A percentile compares a stretch with the other conserved stretches of the same genome.
Evolutionary conservation across 306 rosid genomes (phyloP).

Genomic region (Vigna mungo): DNA sequence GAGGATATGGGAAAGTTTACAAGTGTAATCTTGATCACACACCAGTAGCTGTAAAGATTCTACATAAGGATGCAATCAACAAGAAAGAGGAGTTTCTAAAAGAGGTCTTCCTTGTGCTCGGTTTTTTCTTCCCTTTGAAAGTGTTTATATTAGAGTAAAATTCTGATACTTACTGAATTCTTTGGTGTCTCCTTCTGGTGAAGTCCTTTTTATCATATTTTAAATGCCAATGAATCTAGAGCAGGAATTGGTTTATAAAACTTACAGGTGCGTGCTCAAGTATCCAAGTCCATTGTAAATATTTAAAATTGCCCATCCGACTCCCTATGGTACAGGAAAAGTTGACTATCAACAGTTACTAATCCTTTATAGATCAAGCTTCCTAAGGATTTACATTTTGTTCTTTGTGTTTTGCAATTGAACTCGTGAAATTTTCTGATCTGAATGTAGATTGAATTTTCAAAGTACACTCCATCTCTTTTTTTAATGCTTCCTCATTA

Average conservation of each 20-base stretch:
- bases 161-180: slow-evolving; percentile 41
- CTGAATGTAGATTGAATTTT: slow-evolving; percentile 28
- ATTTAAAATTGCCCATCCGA: slow-evolving; percentile 5
- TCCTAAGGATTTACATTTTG: slow-evolving; percentile 11
- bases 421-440: slow-evolving; percentile 29
- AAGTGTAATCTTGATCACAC: slow-evolving; percentile 91
- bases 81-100: slow-evolving; percentile 86
- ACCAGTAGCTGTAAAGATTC: slow-evolving; percentile 88
- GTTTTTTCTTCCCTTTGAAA: slow-evolving; percentile 38
- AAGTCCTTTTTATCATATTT: slow-evolving; percentile 36
- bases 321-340: slow-evolving; percentile 6
- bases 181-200: slow-evolving; percentile 19
- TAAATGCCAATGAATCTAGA: neutral
- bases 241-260: neutral
- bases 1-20: slow-evolving; percentile 97
- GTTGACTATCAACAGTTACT: slow-evolving; percentile 9
- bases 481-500: slow-evolving; percentile 34
- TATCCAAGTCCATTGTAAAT: slow-evolving; percentile 20
- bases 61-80: slow-evolving; percentile 56
- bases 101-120: slow-evolving; percentile 65
- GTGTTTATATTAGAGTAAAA: slow-evolving; percentile 34
- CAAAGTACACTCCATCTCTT: slow-evolving; percentile 2
- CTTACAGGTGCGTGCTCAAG: neutral
- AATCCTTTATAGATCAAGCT: slow-evolving; percentile 30
- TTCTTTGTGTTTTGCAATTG: slow-evolving; percentile 18